Percentiles rank a stretch among this genome's conserved stretches.
These are phyloP conservation scores for Aspergillus ochraceoroseus DNA, from an alignment of 2,329 filamentous ascomycete genomes.

Conservation along the genomic window DNA sequence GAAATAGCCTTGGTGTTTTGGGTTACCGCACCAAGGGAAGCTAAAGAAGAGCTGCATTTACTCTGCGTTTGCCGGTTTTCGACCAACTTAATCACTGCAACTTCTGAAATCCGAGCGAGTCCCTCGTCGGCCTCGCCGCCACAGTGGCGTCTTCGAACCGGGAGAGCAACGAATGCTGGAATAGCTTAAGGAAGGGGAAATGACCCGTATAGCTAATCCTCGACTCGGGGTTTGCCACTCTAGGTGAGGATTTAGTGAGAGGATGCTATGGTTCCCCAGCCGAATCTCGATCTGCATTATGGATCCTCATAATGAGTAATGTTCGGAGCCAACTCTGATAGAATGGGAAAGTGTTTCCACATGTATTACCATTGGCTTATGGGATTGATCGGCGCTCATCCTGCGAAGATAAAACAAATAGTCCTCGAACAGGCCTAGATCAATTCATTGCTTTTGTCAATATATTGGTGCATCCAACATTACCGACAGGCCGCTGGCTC, in stretches of 20 bases:
- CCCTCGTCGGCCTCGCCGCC: too few species aligned
- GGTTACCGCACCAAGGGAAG: slow-evolving; percentile 1
- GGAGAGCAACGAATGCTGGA: too few species aligned
- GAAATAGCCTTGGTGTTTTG: slow-evolving; percentile 3
- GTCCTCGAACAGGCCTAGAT: slow-evolving; percentile 6
- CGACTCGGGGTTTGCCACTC: too few species aligned
- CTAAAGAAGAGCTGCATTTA: not conserved
- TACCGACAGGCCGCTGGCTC: not conserved
- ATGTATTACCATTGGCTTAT: slow-evolving; percentile 1
- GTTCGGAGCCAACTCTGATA: not conserved
- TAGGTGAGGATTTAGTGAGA: too few species aligned
- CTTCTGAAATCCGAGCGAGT: not conserved
- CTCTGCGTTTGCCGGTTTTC: slow-evolving; percentile 1
- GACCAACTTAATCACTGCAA: too few species aligned
- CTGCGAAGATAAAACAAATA: slow-evolving; percentile 7
- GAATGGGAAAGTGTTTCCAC: slow-evolving; percentile 1
- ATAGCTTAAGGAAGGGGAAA: too few species aligned
- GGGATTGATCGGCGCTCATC: slow-evolving; percentile 6
- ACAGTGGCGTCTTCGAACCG: too few species aligned
- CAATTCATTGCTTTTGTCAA: slow-evolving; percentile 8
- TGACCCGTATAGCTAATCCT: too few species aligned
- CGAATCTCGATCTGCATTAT: not conserved
- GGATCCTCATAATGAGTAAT: not conserved
- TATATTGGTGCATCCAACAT: slow-evolving; percentile 3
- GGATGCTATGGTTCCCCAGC: too few species aligned